phyloP scores from a whole-genome alignment of 2,329 filamentous ascomycete species.

The Xylaria sp. region DNA sequence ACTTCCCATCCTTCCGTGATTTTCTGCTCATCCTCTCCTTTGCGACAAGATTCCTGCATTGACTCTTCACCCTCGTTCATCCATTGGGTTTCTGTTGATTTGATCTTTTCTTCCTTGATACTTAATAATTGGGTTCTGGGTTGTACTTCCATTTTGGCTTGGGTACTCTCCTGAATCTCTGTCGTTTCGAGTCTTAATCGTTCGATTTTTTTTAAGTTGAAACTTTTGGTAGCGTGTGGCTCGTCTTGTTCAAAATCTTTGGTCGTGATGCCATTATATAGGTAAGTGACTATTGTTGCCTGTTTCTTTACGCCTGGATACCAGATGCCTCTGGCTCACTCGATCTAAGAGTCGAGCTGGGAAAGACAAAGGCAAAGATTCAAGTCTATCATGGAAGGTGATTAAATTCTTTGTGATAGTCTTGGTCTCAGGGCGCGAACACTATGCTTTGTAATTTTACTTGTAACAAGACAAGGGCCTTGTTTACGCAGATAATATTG shows the following conservation, averaged over 20 bases:
- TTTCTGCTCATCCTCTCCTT: neutral
- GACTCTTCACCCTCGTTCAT: neutral
- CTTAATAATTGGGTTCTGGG: neutral
- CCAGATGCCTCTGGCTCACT: neutral
- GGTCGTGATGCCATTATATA: conserved; percentile 1
- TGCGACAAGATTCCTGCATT: neutral
- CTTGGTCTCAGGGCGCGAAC: neutral
- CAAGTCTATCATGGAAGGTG: neutral
- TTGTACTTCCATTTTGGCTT: neutral
- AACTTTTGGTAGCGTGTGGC: too few relatives aligned
- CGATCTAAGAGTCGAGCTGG: neutral
- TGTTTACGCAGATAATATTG: neutral
- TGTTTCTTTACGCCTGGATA: conserved; percentile 1
- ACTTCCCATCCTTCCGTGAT: neutral
- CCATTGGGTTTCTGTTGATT: neutral
- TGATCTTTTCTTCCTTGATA: neutral
- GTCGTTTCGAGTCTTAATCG: neutral
- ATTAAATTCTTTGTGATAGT: neutral
- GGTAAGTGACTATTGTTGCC: conserved; percentile 21
- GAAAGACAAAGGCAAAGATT: neutral
- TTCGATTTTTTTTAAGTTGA: neutral
- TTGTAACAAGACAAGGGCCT: neutral
- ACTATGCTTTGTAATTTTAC: neutral
- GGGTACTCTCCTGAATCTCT: neutral
- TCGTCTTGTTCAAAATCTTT: neutral